phyloP scores from a whole-genome alignment of 2,329 filamentous ascomycete species.

The Tolypocladium sp. region DNA sequence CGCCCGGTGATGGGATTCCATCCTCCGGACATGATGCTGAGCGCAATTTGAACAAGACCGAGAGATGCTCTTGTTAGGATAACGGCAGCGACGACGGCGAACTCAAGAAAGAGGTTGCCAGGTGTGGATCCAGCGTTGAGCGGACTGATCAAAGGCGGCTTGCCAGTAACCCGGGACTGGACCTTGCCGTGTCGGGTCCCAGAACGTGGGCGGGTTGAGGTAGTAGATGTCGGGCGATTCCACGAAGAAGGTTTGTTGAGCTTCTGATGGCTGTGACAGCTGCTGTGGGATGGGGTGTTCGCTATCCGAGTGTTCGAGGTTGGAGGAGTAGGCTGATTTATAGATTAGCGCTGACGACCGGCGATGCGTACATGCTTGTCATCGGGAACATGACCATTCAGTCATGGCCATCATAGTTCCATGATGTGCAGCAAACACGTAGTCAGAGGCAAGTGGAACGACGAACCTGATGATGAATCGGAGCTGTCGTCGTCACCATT shows the following conservation, averaged over 20 bases:
- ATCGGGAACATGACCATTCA: neutral
- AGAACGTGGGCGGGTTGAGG: constrained; percentile 8
- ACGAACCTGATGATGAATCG: constrained; percentile 12
- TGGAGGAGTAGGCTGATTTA: neutral
- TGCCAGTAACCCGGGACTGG: constrained; percentile 25
- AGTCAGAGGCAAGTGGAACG: neutral
- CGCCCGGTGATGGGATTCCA: constrained; percentile 31
- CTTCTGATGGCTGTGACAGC: neutral
- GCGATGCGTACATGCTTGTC: neutral
- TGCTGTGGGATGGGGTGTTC: neutral
- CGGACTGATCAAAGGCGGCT: constrained; percentile 18
- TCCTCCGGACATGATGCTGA: constrained; percentile 24
- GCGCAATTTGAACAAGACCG: neutral
- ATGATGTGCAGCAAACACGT: constrained; percentile 2
- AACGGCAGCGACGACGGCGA: neutral
- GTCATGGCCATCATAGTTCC: neutral
- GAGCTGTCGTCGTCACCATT: constrained; percentile 3
- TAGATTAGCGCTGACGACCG: neutral
- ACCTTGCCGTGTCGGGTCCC: constrained; percentile 19
- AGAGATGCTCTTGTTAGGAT: neutral
- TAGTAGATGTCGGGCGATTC: constrained; percentile 2
- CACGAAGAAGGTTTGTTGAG: constrained; percentile 1
- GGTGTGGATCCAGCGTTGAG: constrained; percentile 24
- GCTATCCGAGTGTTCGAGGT: neutral
- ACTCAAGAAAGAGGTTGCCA: constrained; percentile 21